phyloP scores from a whole-genome alignment of 768 basidiomycete genomes.

The Royoungia palumana region DNA sequence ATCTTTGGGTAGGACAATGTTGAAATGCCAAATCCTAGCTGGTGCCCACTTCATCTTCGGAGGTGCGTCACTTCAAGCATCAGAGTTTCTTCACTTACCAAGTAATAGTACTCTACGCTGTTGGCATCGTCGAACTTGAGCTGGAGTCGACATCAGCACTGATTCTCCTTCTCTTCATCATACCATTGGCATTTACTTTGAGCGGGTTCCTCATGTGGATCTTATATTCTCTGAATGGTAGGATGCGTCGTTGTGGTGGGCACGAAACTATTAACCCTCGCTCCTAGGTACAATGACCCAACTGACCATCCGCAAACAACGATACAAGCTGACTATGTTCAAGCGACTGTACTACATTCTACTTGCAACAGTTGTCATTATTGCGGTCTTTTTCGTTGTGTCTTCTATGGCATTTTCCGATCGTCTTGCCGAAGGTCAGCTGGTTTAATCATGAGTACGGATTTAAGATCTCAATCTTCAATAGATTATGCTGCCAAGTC shows the following conservation, averaged over 20 bases:
- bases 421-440: conserved; percentile 80
- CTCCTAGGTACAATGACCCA: conserved; percentile 80
- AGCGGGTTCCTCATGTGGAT: conserved; percentile 97
- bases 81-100: conserved; percentile 7
- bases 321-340: conserved; percentile 88
- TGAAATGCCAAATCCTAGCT: conserved; percentile 77
- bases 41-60: conserved; percentile 90
- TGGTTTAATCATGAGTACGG: conserved; percentile 2
- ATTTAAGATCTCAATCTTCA: neutral
- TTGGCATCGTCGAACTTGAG: conserved; percentile 91
- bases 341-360: conserved; percentile 81
- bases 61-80: conserved; percentile 49
- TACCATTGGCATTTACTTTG: conserved; percentile 93
- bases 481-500: conserved; percentile 88
- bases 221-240: conserved; percentile 84
- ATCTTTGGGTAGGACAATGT: conserved; percentile 80
- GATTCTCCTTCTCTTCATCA: conserved; percentile 82
- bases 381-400: conserved; percentile 88
- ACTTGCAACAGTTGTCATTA: conserved; percentile 72
- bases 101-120: conserved; percentile 74
- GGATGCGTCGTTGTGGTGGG: conserved; percentile 14
- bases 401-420: conserved; percentile 91
- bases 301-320: conserved; percentile 80
- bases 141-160: conserved; percentile 88
- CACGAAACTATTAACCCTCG: conserved; percentile 4